Conservation (phyloP, 441 rosid genomes). For the Croton laevigatus region DNA sequence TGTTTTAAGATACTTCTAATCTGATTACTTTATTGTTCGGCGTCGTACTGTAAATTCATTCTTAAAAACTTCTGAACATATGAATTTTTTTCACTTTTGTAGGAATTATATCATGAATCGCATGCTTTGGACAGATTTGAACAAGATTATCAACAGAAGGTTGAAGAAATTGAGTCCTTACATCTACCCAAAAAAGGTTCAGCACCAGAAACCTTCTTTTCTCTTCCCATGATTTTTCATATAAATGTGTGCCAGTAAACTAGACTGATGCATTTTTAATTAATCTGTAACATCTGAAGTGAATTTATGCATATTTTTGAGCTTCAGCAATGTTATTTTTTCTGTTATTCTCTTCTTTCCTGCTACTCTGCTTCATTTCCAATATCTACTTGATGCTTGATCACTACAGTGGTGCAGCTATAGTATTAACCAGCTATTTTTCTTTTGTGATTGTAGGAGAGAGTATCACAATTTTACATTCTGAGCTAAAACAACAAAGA, state of each 20-base stretch:
- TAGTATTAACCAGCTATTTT: slow-evolving; percentile 22
- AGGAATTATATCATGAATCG: slow-evolving; percentile 86
- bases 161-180: slow-evolving; percentile 64
- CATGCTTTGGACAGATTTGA: slow-evolving; percentile 81
- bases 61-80: slow-evolving; percentile 12
- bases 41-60: slow-evolving; percentile 3
- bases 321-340: background rate
- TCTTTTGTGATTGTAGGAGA: slow-evolving; percentile 53
- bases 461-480: slow-evolving; percentile 49
- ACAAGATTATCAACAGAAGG: slow-evolving; percentile 61
- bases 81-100: slow-evolving; percentile 26
- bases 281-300: background rate
- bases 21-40: slow-evolving; percentile 5
- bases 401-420: slow-evolving; percentile 2
- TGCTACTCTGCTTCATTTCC: slow-evolving; percentile 4
- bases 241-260: background rate
- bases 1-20: background rate
- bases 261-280: background rate
- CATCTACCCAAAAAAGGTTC: slow-evolving; percentile 73
- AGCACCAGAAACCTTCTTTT: slow-evolving; percentile 18
- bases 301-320: background rate
- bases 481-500: slow-evolving; percentile 70
- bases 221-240: slow-evolving; percentile 25
- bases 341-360: background rate
- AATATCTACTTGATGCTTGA: slow-evolving; percentile 10